phyloP scores from a whole-genome alignment of 768 basidiomycete species.

The Calvatia gigantea region DNA sequence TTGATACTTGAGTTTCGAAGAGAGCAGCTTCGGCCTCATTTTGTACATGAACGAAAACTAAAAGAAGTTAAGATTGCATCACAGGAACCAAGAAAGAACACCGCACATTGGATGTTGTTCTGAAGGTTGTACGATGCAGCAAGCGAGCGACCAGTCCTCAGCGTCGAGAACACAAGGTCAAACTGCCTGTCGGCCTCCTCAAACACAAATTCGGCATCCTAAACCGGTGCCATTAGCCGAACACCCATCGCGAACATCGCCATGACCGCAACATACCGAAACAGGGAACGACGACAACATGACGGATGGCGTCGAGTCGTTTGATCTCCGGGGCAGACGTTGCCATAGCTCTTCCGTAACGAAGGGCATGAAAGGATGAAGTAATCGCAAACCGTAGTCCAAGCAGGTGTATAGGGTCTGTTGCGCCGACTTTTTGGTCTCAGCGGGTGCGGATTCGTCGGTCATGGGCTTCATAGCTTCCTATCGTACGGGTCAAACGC shows the following conservation, averaged over 20 bases:
- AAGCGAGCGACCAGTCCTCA: slow-evolving; percentile 79
- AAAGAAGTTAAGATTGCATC: slow-evolving; percentile 3
- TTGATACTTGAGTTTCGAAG: slow-evolving; percentile 68
- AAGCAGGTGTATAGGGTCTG: slow-evolving; percentile 95
- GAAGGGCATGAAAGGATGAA: slow-evolving; percentile 99
- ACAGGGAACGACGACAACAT: slow-evolving; percentile 87
- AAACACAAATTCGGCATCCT: slow-evolving; percentile 63
- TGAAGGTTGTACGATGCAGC: slow-evolving; percentile 89
- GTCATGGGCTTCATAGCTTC: slow-evolving; percentile 99
- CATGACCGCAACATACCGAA: slow-evolving; percentile 47
- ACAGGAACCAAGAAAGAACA: neutral
- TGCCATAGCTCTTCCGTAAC: slow-evolving; percentile 99
- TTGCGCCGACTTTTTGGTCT: slow-evolving; percentile 77
- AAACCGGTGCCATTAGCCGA: neutral
- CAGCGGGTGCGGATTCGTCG: slow-evolving; percentile 63
- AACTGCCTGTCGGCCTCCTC: slow-evolving; percentile 79
- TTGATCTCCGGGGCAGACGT: slow-evolving; percentile 80
- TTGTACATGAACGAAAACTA: slow-evolving; percentile 79
- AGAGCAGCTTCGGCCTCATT: slow-evolving; percentile 58
- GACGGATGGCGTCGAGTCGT: slow-evolving; percentile 81
- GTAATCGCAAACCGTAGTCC: slow-evolving; percentile 81
- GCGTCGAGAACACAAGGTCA: slow-evolving; percentile 75
- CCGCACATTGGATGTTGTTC: slow-evolving; percentile 75
- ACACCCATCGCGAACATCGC: neutral
- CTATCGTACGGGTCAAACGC: slow-evolving; percentile 34